Conservation (phyloP, 2,329 filamentous ascomycete genomes). For the Meredithiella fracta region DNA sequence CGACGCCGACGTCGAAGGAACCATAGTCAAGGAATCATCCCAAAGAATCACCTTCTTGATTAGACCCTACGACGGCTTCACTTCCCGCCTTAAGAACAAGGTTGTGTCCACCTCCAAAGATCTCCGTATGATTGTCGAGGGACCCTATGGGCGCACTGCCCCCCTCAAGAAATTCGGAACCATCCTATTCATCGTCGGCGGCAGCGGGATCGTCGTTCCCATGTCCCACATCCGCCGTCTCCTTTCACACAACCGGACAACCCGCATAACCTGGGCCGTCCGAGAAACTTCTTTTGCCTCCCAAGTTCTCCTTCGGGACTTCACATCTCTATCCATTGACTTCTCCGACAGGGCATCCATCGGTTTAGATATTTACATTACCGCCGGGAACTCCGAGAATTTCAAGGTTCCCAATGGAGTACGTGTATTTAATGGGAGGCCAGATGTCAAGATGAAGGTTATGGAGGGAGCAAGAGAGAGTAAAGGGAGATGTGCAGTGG, state of each 20-base stretch:
- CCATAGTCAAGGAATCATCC: background rate
- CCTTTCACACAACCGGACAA: constrained; percentile 16
- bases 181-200: constrained; percentile 29
- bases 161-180: constrained; percentile 24
- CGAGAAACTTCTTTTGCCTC: constrained; percentile 25
- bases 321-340: background rate
- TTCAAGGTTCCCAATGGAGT: constrained; percentile 15
- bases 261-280: constrained; percentile 29
- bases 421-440: constrained; percentile 19
- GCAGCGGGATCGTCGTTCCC: constrained; percentile 29
- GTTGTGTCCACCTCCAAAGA: constrained; percentile 18
- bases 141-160: constrained; percentile 28
- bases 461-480: constrained; percentile 15
- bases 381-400: constrained; percentile 13
- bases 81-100: constrained; percentile 22
- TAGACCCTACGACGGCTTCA: constrained; percentile 30
- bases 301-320: constrained; percentile 20
- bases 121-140: constrained; percentile 26
- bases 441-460: constrained; percentile 22
- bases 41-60: constrained; percentile 28
- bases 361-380: constrained; percentile 24
- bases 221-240: constrained; percentile 24
- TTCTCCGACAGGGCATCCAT: background rate
- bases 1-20: constrained; percentile 5
- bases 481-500: constrained; percentile 22